phyloP scores from a whole-genome alignment of 2,329 filamentous ascomycete species.

The Colletotrichum chrysophilum region DNA sequence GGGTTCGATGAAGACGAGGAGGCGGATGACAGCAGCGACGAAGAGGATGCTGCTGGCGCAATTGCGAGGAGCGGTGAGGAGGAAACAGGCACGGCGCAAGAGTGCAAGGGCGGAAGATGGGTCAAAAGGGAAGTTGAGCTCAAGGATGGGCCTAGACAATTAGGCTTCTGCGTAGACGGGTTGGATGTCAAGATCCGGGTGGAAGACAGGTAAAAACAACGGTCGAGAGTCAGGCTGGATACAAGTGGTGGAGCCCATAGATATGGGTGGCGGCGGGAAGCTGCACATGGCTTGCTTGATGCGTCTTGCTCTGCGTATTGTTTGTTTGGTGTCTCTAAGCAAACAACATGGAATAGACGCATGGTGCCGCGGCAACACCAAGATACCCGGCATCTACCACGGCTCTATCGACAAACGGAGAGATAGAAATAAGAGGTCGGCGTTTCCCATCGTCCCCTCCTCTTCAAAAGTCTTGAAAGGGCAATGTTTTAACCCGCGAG shows the following conservation, averaged over 20 bases:
- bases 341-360: background rate
- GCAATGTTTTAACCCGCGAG: background rate
- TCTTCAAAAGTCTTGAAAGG: background rate
- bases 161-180: conserved; percentile 85
- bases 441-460: background rate
- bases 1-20: conserved; percentile 62
- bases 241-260: background rate
- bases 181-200: conserved; percentile 74
- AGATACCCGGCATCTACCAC: background rate
- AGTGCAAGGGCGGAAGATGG: conserved; percentile 60
- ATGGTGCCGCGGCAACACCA: background rate
- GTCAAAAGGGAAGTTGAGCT: conserved; percentile 82
- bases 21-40: conserved; percentile 56
- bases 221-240: background rate
- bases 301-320: background rate
- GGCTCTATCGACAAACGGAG: background rate
- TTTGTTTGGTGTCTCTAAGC: background rate
- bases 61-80: conserved; percentile 24
- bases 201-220: conserved; percentile 46
- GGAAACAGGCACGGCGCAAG: conserved; percentile 21
- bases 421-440: background rate
- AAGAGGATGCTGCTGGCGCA: conserved; percentile 48
- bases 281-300: background rate
- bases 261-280: background rate
- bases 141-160: conserved; percentile 76